Evolutionary conservation across 139 green algal genomes (phyloP).

Genomic region (Marvania coccoides): DNA sequence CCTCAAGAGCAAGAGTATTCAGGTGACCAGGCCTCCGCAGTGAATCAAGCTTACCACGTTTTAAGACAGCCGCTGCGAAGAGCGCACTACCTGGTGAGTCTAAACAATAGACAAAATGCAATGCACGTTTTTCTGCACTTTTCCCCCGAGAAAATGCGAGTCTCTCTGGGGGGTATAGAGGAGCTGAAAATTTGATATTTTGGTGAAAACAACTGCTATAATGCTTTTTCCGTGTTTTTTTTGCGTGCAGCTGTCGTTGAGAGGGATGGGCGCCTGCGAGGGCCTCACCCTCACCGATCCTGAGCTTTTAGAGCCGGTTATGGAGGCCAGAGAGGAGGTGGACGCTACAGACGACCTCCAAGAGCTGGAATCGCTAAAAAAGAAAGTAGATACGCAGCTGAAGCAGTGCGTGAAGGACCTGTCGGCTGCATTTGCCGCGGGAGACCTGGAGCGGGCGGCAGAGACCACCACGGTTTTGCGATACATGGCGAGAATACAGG

Average conservation of each 20-base stretch:
- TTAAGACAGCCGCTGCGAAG: conserved; percentile 46
- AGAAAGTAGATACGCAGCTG: conserved; percentile 13
- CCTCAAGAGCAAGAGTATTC: conserved; percentile 44
- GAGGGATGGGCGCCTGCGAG: conserved; percentile 29
- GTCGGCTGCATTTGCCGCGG: conserved; percentile 24
- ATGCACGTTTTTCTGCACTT: too few relatives aligned
- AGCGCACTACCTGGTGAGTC: conserved; percentile 58
- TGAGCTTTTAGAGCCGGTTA: conserved; percentile 61
- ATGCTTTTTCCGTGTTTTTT: too few relatives aligned
- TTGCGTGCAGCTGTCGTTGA: conserved; percentile 39
- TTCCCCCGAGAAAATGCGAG: too few relatives aligned
- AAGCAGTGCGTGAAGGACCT: conserved; percentile 17
- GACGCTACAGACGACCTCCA: conserved; percentile 29
- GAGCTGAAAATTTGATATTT: too few relatives aligned
- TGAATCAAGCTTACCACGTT: conserved; percentile 60
- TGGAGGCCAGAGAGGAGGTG: conserved; percentile 64
- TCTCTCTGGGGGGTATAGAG: too few relatives aligned
- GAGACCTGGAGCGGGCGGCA: conserved; percentile 21
- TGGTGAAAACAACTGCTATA: too few relatives aligned
- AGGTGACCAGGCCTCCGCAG: conserved; percentile 39
- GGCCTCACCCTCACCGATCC: conserved; percentile 43
- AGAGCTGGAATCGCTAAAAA: conserved; percentile 33
- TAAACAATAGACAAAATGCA: too few relatives aligned
- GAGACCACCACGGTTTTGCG: conserved; percentile 39
- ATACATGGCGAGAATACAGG: conserved; percentile 49